These are phyloP conservation scores for Mucuna pruriens DNA, from an alignment of 306 rosid species.

Conservation along the genomic window DNA sequence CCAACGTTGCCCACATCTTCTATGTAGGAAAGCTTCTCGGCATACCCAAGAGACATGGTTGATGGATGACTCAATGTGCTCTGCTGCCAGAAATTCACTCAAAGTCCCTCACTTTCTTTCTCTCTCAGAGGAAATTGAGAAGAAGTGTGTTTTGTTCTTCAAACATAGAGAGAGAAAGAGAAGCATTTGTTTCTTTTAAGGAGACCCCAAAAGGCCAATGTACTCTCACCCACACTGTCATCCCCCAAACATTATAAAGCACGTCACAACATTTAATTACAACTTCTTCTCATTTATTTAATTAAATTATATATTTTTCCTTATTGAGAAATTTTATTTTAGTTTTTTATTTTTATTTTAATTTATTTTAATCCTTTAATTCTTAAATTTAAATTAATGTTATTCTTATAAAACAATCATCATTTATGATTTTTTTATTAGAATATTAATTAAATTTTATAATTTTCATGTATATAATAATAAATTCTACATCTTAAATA, in stretches of 20 bases:
- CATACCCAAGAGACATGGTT: slow-evolving; percentile 94
- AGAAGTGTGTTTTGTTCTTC: slow-evolving; percentile 27
- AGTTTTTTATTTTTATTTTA: too few species aligned
- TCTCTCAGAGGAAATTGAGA: slow-evolving; percentile 36
- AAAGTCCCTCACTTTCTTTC: slow-evolving; percentile 30
- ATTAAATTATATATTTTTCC: too few species aligned
- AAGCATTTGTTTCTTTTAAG: slow-evolving; percentile 40
- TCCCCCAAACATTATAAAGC: background rate
- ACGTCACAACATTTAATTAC: background rate
- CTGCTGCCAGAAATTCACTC: slow-evolving; percentile 18
- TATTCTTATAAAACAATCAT: too few species aligned
- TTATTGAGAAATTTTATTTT: too few species aligned
- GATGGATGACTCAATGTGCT: slow-evolving; percentile 20
- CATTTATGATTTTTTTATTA: too few species aligned
- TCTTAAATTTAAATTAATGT: too few species aligned
- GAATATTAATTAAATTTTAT: too few species aligned
- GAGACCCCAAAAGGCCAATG: slow-evolving; percentile 49
- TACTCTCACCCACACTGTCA: background rate
- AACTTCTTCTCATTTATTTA: background rate
- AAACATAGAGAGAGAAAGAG: slow-evolving; percentile 6
- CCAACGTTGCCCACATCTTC: slow-evolving; percentile 98
- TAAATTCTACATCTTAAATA: too few species aligned
- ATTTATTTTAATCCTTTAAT: too few species aligned
- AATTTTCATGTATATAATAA: too few species aligned
- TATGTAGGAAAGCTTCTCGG: slow-evolving; percentile 94